Evolutionary conservation across 169 alveolate species (phyloP).

Genomic region (Eimeria brunetti): DNA sequence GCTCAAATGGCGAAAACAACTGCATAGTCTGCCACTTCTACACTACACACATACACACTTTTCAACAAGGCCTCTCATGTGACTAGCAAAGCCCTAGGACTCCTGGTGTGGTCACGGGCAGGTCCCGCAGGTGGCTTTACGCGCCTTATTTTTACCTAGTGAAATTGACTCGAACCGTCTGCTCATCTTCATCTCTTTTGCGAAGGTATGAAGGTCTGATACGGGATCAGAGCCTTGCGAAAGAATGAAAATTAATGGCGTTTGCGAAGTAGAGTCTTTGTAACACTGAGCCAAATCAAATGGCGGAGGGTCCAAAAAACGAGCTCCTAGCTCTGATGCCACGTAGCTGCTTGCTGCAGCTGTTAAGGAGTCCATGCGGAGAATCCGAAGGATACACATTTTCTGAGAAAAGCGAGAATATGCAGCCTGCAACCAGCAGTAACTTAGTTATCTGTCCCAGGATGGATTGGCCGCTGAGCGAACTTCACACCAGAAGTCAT

Average conservation of each 20-base stretch:
- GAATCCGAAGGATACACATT: constrained; percentile 91
- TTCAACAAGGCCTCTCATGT: neutral
- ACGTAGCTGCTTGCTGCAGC: constrained; percentile 93
- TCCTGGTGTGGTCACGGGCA: too few relatives aligned
- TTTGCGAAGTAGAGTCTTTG: constrained; percentile 89
- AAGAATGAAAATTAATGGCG: constrained; percentile 94
- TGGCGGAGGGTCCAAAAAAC: constrained; percentile 89
- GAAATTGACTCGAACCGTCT: constrained; percentile 84
- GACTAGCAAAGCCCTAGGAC: neutral
- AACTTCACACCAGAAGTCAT: neutral
- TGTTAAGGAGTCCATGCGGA: constrained; percentile 92
- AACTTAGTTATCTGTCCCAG: neutral
- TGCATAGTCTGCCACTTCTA: neutral
- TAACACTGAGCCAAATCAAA: constrained; percentile 92
- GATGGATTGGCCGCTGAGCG: neutral
- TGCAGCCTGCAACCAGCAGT: neutral
- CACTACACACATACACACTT: too few relatives aligned
- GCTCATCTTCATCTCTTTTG: constrained; percentile 87
- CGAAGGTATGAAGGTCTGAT: constrained; percentile 89
- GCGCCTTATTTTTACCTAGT: constrained; percentile 78
- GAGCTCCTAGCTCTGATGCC: constrained; percentile 90
- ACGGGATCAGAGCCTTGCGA: constrained; percentile 97
- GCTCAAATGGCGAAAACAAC: neutral
- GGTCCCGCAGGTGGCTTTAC: neutral
- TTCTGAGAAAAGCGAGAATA: constrained; percentile 85